Evolutionary conservation across 345 rosid genomes (phyloP).

Genomic region (Salix viminalis): DNA sequence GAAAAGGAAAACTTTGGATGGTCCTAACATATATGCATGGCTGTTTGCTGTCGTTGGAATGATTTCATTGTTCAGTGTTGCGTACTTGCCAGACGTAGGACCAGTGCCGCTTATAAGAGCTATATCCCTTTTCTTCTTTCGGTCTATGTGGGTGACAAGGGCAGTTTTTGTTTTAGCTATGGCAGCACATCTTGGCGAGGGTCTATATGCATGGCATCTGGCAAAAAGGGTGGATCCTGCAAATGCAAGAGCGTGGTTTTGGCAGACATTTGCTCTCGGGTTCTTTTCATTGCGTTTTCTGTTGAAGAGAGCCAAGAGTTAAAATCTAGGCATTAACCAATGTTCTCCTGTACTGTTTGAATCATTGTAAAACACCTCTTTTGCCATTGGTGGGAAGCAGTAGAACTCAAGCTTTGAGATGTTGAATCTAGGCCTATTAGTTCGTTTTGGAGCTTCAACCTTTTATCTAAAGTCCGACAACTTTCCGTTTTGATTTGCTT

Average conservation of each 20-base stretch:
- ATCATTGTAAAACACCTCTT: neutral
- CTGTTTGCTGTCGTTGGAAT: conserved; percentile 47
- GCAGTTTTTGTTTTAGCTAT: conserved; percentile 33
- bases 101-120: conserved; percentile 55
- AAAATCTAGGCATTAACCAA: conserved; percentile 7
- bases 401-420: neutral
- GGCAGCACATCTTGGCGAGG: conserved; percentile 52
- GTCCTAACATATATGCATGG: conserved; percentile 66
- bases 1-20: conserved; percentile 61
- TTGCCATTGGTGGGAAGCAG: neutral
- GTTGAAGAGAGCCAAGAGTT: conserved; percentile 52
- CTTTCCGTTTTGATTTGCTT: neutral
- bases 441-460: neutral
- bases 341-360: neutral
- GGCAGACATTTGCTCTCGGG: conserved; percentile 77
- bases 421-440: neutral
- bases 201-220: conserved; percentile 50
- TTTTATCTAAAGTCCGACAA: neutral
- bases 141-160: conserved; percentile 45
- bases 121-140: conserved; percentile 47
- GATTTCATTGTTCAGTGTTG: conserved; percentile 39
- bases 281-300: conserved; percentile 54
- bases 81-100: conserved; percentile 63
- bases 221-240: conserved; percentile 65
- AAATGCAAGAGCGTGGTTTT: conserved; percentile 79